A percentile compares a stretch with the other conserved stretches of the same genome.
phyloP scores from a whole-genome alignment of 805 yeast species.

The Zygoascus ofunaensis region DNA sequence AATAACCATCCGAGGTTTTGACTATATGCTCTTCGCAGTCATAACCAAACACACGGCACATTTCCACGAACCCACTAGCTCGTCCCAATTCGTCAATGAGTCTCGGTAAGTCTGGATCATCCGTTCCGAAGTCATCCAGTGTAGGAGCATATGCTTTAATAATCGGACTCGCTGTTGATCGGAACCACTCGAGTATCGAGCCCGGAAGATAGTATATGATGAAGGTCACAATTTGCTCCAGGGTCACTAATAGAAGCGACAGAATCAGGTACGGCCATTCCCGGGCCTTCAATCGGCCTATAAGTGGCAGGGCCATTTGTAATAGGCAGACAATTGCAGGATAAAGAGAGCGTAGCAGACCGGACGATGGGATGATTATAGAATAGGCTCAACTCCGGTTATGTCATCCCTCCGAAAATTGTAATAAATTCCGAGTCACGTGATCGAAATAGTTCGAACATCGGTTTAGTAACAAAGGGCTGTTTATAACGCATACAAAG shows the following conservation, averaged over 20 bases:
- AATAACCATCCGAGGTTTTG: slow-evolving; percentile 64
- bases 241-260: slow-evolving; percentile 24
- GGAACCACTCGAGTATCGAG: slow-evolving; percentile 20
- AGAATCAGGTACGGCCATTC: slow-evolving; percentile 29
- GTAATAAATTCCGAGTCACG: no score
- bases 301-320: slow-evolving; percentile 23
- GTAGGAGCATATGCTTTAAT: neutral
- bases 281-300: slow-evolving; percentile 24
- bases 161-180: slow-evolving; percentile 12
- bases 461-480: no score
- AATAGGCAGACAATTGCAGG: neutral
- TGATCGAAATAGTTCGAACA: no score
- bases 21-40: slow-evolving; percentile 68
- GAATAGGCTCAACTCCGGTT: no score
- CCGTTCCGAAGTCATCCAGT: slow-evolving; percentile 1
- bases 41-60: slow-evolving; percentile 63
- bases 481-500: no score
- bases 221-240: slow-evolving; percentile 24
- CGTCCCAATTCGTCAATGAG: slow-evolving; percentile 16
- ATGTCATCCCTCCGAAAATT: no score
- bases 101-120: slow-evolving; percentile 5
- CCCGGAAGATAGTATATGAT: slow-evolving; percentile 25
- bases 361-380: no score
- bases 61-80: slow-evolving; percentile 43
- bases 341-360: no score